Evolutionary conservation across 306 rosid species (phyloP).

Genomic region (Lathyrus sativus): DNA sequence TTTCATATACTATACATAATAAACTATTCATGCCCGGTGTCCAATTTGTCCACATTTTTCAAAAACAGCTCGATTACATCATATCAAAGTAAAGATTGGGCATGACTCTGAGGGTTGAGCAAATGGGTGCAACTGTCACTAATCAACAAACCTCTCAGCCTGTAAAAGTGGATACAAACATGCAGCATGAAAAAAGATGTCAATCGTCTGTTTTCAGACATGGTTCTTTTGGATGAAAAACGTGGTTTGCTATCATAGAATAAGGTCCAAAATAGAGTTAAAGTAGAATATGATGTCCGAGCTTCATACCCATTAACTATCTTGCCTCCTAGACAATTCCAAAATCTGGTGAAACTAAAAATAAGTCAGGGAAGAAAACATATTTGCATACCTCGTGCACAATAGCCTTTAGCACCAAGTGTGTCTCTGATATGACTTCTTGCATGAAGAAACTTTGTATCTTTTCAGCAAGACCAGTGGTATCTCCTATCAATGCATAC

Average conservation of each 20-base stretch:
- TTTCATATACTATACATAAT: no score
- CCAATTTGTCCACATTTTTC: no score
- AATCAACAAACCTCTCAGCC: no score
- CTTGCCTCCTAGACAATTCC: slow-evolving; percentile 32
- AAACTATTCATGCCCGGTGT: no score
- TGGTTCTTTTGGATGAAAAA: no score
- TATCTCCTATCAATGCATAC: slow-evolving; percentile 92
- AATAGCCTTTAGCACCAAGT: slow-evolving; percentile 69
- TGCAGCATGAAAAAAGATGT: no score
- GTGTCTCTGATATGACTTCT: slow-evolving; percentile 95
- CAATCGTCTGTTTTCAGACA: no score
- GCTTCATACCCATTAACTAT: slow-evolving; percentile 18
- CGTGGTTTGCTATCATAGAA: neutral
- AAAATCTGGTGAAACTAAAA: slow-evolving; percentile 23
- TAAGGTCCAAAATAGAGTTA: neutral
- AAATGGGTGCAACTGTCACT: no score
- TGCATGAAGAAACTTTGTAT: slow-evolving; percentile 99
- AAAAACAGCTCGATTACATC: no score
- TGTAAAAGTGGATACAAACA: no score
- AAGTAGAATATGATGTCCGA: neutral
- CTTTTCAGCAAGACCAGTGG: slow-evolving; percentile 95
- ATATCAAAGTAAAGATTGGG: no score
- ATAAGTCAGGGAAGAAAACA: slow-evolving; percentile 24
- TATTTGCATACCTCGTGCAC: slow-evolving; percentile 70
- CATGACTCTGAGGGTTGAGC: no score